Conservation (phyloP, 352 stramenopile species). For the Globisporangium solare region DNA sequence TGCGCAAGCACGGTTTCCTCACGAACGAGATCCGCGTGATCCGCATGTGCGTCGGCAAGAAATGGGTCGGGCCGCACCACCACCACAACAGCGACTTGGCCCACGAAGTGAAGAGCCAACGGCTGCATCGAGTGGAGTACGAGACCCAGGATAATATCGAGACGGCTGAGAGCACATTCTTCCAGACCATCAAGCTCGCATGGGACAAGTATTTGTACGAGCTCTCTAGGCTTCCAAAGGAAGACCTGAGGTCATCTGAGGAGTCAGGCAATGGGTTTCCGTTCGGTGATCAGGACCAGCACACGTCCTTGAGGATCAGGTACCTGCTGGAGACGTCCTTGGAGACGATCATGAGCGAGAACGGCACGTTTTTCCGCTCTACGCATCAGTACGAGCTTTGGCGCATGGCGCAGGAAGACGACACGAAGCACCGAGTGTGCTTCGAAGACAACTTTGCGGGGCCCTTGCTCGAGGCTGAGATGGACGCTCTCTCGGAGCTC, state of each 20-base stretch:
- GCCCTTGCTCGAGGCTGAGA: slow-evolving; percentile 34
- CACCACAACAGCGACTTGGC: slow-evolving; percentile 40
- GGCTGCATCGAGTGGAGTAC: slow-evolving; percentile 69
- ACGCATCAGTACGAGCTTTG: slow-evolving; percentile 54
- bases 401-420: slow-evolving; percentile 72
- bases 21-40: slow-evolving; percentile 50
- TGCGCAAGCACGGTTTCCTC: slow-evolving; percentile 44
- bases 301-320: slow-evolving; percentile 48
- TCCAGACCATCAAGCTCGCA: slow-evolving; percentile 38
- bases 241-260: slow-evolving; percentile 27
- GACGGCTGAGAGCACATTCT: slow-evolving; percentile 47
- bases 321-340: slow-evolving; percentile 62
- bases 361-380: slow-evolving; percentile 42
- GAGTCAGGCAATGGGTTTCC: slow-evolving; percentile 25
- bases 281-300: slow-evolving; percentile 53
- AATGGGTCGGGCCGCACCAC: slow-evolving; percentile 66
- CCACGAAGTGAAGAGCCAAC: slow-evolving; percentile 28
- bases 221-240: slow-evolving; percentile 39
- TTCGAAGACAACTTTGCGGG: slow-evolving; percentile 38
- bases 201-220: slow-evolving; percentile 59
- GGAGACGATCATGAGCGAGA: slow-evolving; percentile 42
- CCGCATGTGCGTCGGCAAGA: slow-evolving; percentile 45
- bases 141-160: slow-evolving; percentile 31
- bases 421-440: slow-evolving; percentile 24
- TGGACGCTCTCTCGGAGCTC: slow-evolving; percentile 45